Base-by-base conservation (phyloP, 768 basidiomycete genomes). In the Termitomyces sp. region DNA sequence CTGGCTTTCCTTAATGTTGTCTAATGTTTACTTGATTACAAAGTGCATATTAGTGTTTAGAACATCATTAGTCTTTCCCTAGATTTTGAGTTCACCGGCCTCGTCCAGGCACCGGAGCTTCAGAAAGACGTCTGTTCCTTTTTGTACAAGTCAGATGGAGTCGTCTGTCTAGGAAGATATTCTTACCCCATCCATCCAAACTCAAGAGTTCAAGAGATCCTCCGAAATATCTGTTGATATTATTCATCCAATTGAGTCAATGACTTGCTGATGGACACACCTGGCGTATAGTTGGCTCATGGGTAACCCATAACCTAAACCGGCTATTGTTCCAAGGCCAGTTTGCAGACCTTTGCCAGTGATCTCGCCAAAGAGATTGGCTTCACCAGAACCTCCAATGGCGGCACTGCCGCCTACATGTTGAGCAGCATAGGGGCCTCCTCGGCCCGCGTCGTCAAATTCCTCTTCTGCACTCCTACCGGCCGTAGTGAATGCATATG, bases 401-500 rank as follows among this genome's bases (percentile, higher is more conserved):
- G 83, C 83, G 3, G 87, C 88, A 61, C 78, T 78, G 1, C 90
- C 87, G 20, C 89, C 85, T n/a, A 90, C 73, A 61, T 88, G 80
- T 65, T 92, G 86, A 44, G 88, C 87, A 44, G 87, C 88, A 61
- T 91, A 90, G 1, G 90, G 90, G 0, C 89, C 90, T 33, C 83
- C 87, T 10, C 74, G 81, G 4, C 70, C 78, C 49, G 76, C 77
- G 45, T 77, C 74, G 22, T 74, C 76, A 6, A 59, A 58, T 14
- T 67, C 63, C 38, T 61, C 67, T 5, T 71, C 72, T 10, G 73
- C 75, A 38, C 71, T 74, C 44, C 79, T 73, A 6, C 85, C 87
- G 3, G 91, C 92, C 5, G 93, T 94, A 5, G 92, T 94, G 69
- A 94, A 95, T 6, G 91, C 91, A 69, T 95, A 95, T 18, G 92